phyloP scores from a whole-genome alignment of 805 yeast genomes.

The Candida anglica region DNA sequence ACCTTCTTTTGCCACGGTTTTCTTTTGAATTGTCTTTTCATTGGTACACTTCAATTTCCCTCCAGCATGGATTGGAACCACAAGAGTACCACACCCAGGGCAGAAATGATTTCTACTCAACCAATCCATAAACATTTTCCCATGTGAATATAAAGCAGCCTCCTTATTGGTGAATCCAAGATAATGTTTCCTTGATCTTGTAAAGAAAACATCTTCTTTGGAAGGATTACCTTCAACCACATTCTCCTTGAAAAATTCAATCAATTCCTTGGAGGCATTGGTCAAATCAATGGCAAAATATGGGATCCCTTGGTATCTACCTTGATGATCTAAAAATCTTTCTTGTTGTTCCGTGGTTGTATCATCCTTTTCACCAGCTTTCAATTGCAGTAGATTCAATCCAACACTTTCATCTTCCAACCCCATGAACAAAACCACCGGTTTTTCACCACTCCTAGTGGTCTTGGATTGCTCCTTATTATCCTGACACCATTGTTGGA shows the following conservation, averaged over 20 bases:
- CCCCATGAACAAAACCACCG: conserved; percentile 42
- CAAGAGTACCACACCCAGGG: conserved; percentile 77
- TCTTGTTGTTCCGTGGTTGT: conserved; percentile 10
- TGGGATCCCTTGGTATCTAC: conserved; percentile 57
- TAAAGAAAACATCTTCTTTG: conserved; percentile 18
- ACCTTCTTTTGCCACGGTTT: conserved; percentile 7
- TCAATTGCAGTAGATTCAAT: conserved; percentile 24
- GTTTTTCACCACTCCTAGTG: conserved; percentile 33
- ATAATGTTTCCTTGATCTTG: conserved; percentile 33
- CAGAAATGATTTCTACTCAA: conserved; percentile 67
- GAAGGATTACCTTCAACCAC: conserved; percentile 16
- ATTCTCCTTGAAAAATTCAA: conserved; percentile 12
- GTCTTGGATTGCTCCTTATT: conserved; percentile 34
- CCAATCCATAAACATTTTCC: conserved; percentile 86
- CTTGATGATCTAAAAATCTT: conserved; percentile 39
- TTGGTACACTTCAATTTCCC: conserved; percentile 53
- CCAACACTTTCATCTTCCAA: conserved; percentile 44
- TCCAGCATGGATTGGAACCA: conserved; percentile 65
- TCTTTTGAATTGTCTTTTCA: conserved; percentile 9
- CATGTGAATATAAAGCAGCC: conserved; percentile 74
- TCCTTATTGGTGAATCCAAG: conserved; percentile 37
- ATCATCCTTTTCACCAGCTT: conserved; percentile 17
- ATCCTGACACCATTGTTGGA: conserved; percentile 24
- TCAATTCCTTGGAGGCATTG: conserved; percentile 34
- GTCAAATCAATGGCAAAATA: conserved; percentile 60